Conservation (phyloP, 2,329 filamentous ascomycete species). For the Aspergillus proliferans region DNA sequence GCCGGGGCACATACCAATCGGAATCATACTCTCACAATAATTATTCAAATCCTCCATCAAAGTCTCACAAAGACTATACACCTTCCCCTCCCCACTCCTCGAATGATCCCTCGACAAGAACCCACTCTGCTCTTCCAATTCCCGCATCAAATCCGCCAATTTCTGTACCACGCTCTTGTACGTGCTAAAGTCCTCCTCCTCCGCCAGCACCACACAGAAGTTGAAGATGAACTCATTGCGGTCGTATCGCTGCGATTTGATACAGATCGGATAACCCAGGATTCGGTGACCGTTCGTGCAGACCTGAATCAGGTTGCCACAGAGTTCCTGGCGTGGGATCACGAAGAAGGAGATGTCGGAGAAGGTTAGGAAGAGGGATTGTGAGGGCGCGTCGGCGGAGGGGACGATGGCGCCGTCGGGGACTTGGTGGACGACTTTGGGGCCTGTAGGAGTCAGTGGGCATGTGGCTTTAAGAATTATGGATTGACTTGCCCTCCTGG, state of each 20-base stretch:
- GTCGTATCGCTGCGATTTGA: slow-evolving; percentile 73
- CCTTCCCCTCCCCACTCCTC: slow-evolving; percentile 44
- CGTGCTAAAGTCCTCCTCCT: slow-evolving; percentile 63
- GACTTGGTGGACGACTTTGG: slow-evolving; percentile 59
- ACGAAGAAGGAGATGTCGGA: slow-evolving; percentile 83
- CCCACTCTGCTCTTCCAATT: slow-evolving; percentile 84
- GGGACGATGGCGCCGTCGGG: slow-evolving; percentile 54
- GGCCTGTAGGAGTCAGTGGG: slow-evolving; percentile 38
- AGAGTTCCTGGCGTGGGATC: slow-evolving; percentile 90
- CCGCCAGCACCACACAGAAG: slow-evolving; percentile 76
- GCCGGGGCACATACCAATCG: slow-evolving; percentile 59
- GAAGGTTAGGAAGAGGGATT: slow-evolving; percentile 73
- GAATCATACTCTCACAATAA: slow-evolving; percentile 98
- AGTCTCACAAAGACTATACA: slow-evolving; percentile 70
- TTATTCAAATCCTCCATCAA: slow-evolving; percentile 91
- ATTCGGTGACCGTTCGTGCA: slow-evolving; percentile 70
- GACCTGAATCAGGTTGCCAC: slow-evolving; percentile 75
- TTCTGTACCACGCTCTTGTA: slow-evolving; percentile 83
- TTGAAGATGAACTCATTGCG: slow-evolving; percentile 99
- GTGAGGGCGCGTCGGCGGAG: slow-evolving; percentile 38
- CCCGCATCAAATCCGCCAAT: slow-evolving; percentile 76
- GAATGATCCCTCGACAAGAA: slow-evolving; percentile 56
- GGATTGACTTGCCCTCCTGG: slow-evolving; percentile 40
- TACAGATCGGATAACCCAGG: slow-evolving; percentile 82
- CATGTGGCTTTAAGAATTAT: not conserved